Base-by-base conservation (phyloP, 495 filamentous ascomycete species). In the Penicillium macrosclerotiorum region DNA sequence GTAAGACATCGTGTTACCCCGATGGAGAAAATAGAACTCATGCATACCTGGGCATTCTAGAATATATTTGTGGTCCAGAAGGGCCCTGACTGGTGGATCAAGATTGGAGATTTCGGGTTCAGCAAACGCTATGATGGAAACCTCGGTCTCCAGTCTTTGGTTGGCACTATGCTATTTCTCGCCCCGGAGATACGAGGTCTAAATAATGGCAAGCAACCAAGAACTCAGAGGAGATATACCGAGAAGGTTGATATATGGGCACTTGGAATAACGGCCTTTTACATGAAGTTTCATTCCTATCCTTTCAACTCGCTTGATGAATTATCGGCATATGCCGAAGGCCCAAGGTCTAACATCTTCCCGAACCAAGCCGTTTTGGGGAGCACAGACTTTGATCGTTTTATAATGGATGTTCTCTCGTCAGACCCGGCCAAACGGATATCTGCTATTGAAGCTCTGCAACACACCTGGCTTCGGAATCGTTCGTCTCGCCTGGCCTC, bases 71-170 rank as follows among this genome's bases (percentile, higher is more conserved):
- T 57, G 0, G 17, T 42, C 5, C 19, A 11, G 9, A 31, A 30
- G 22, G 35, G 36, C 1, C 41, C 53, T 9, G 9, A 39, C 2
- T 78, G 71, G 60, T 55, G 51, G 57, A 50, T 61, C 43, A 73
- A 72, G 35, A 51, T 67, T 7, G 50, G 51, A 4, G 62, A 62
- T 31, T 62, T 62, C 47, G 61, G 62, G 1, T 47, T 65, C 38
- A 60, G 52, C 45, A 62, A 59, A 34, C 47, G 52, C 3, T 1
- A 16, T 16, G 13, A 34, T 4, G 20, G 30, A 6, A 32, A 20
- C 2, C 29, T 6, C 9, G 22, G 9, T 6, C 20, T 45, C 6
- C 26, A 23, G 20, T 14, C 41, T 13, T 8, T 0, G 0, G 35
- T 40, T 19, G 35, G 41, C 1, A 45, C 47, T 5, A 19, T 5